Base-by-base conservation (phyloP, 768 basidiomycete species). In the Galerina marginata region DNA sequence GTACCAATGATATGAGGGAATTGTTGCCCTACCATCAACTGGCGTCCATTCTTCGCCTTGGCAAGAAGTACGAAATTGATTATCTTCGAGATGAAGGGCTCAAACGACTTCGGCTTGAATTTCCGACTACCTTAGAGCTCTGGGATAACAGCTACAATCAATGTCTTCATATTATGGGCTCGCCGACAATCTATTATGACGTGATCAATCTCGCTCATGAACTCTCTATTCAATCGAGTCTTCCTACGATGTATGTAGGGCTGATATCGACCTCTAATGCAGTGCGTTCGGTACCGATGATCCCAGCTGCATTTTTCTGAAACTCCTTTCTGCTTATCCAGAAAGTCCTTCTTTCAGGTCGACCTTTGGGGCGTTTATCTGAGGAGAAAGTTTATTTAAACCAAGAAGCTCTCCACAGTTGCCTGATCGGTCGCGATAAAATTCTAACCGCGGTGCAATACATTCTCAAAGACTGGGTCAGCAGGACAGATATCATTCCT, bases 51-150 rank as follows among this genome's bases (percentile, higher is more conserved):
- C 54, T 66, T 36, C 65, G 65, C 38, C 36, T 66, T 6, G 65
- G 65, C 7, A 61, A 54, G 23, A 66, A 66, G 33, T 66, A 66
- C 45, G 59, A 55, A 26, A 61, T 66, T 23, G 48, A 50, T 4
- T 43, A 61, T 38, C 51, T 66, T 45, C 46, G 43, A 42, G 40
- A 56, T 14, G 62, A 63, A 46, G 65, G 57, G 2, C 29, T 64
- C 15, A 6, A 36, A 16, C 56, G 53, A 23, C 16, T 66, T 4
- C 56, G 42, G 7, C 6, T n/a, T 2, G 62, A 60, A 15, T 62
- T 58, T 11, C 60, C 65, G 10, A 56, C 36, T 5, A 38, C 26
- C 11, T 46, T 59, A 1, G 20, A 58, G 4, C 9, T 33, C 1
- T 61, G 62, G 65, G 62, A 66, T 36, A 20, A 7, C 14, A 25